Evolutionary conservation across 2,329 filamentous ascomycete species (phyloP).

Genomic region (Trichoderma atroviride): DNA sequence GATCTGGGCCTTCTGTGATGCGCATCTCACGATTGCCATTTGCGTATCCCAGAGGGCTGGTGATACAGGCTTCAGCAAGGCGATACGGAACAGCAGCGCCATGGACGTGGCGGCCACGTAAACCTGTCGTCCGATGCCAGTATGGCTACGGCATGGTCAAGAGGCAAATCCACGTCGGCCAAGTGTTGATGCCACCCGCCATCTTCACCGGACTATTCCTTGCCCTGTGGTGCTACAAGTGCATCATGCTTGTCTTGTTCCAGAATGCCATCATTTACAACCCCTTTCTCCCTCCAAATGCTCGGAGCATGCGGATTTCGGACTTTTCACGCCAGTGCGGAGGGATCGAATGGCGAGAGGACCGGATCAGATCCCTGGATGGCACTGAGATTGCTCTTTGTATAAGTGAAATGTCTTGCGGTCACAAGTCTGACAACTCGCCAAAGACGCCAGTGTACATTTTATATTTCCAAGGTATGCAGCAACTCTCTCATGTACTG

Average conservation of each 20-base stretch:
- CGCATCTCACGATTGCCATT: background rate
- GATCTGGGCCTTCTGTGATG: slow-evolving; percentile 11
- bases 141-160: slow-evolving; percentile 9
- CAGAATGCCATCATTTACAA: slow-evolving; percentile 85
- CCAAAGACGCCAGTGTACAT: slow-evolving; percentile 51
- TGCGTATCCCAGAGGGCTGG: slow-evolving; percentile 4
- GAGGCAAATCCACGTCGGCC: slow-evolving; percentile 38
- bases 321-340: slow-evolving; percentile 63
- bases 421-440: slow-evolving; percentile 8
- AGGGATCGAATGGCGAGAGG: slow-evolving; percentile 69
- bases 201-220: slow-evolving; percentile 68
- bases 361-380: slow-evolving; percentile 62
- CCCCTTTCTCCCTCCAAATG: slow-evolving; percentile 72
- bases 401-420: slow-evolving; percentile 47
- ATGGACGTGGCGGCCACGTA: background rate
- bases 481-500: too few species aligned
- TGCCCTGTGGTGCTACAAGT: slow-evolving; percentile 67
- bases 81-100: background rate
- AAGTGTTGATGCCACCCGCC: slow-evolving; percentile 63
- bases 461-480: slow-evolving; percentile 58
- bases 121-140: background rate
- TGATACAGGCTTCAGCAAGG: background rate
- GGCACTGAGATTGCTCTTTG: slow-evolving; percentile 66
- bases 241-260: slow-evolving; percentile 73
- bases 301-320: slow-evolving; percentile 66